These are phyloP conservation scores for Blechomonas ayalai DNA, from an alignment of 208 protist species.

Conservation along the genomic window DNA sequence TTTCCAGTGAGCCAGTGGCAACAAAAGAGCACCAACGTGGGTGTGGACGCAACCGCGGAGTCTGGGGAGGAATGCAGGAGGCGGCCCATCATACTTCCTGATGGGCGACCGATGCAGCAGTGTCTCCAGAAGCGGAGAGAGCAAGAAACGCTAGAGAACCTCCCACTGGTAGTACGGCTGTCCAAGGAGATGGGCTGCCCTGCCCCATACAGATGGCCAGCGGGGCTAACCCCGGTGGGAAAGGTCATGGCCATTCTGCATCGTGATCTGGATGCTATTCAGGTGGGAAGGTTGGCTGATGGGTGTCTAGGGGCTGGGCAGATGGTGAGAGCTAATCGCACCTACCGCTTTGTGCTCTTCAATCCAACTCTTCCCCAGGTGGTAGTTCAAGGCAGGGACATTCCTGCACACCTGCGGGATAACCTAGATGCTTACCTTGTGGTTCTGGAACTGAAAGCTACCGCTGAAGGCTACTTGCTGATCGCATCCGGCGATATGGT, in stretches of 20 bases:
- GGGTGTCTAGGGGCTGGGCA: constrained; percentile 23
- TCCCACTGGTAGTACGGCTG: constrained; percentile 9
- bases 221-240: constrained; percentile 17
- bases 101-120: constrained; percentile 28
- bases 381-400: constrained; percentile 48
- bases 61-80: not conserved
- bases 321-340: constrained; percentile 23
- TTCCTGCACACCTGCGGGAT: constrained; percentile 24
- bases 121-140: constrained; percentile 7
- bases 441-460: constrained; percentile 22
- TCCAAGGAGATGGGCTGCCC: constrained; percentile 19
- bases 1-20: constrained; percentile 45
- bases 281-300: constrained; percentile 30
- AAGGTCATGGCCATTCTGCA: constrained; percentile 37
- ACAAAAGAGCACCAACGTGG: constrained; percentile 7
- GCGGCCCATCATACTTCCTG: constrained; percentile 30
- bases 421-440: constrained; percentile 34
- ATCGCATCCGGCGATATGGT: constrained; percentile 17
- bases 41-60: not conserved
- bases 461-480: constrained; percentile 5
- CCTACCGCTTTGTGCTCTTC: constrained; percentile 61
- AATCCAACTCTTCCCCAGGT: constrained; percentile 54
- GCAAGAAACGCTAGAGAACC: not conserved
- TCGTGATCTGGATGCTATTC: constrained; percentile 23
- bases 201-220: constrained; percentile 13